Conservation (phyloP, 345 rosid species). For the Draba incana region DNA sequence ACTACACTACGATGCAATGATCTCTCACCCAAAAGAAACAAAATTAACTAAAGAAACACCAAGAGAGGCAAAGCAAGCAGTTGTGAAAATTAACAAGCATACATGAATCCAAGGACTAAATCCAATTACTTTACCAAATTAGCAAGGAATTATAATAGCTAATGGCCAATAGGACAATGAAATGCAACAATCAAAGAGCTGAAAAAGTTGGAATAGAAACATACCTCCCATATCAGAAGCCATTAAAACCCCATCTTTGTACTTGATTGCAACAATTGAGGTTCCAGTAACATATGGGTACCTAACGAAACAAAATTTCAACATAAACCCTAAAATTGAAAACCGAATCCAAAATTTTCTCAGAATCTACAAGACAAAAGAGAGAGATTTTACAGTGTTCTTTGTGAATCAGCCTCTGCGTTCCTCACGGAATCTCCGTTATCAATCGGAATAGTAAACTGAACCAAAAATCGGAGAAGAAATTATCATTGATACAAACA, state of each 20-base stretch:
- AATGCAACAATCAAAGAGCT: background rate
- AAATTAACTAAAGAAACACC: background rate
- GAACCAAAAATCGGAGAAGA: background rate
- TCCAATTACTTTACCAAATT: background rate
- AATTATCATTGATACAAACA: background rate
- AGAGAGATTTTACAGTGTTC: conserved; percentile 53
- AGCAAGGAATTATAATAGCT: conserved; percentile 1
- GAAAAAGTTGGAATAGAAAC: background rate
- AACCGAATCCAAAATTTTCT: background rate
- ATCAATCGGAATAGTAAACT: conserved; percentile 45
- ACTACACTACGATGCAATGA: background rate
- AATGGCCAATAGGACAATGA: background rate
- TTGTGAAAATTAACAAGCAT: background rate
- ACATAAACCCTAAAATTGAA: conserved; percentile 24
- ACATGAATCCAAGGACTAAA: background rate
- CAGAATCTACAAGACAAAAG: background rate
- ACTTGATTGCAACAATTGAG: conserved; percentile 89
- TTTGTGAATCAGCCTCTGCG: conserved; percentile 48
- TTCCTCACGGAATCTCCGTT: conserved; percentile 40
- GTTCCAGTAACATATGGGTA: conserved; percentile 97
- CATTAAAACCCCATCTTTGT: conserved; percentile 94
- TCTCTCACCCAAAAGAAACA: background rate
- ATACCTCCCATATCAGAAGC: conserved; percentile 97
- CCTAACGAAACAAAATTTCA: conserved; percentile 41
- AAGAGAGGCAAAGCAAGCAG: background rate